Base-by-base conservation (phyloP, 2,329 filamentous ascomycete genomes). In the Xylariaceae sp. region DNA sequence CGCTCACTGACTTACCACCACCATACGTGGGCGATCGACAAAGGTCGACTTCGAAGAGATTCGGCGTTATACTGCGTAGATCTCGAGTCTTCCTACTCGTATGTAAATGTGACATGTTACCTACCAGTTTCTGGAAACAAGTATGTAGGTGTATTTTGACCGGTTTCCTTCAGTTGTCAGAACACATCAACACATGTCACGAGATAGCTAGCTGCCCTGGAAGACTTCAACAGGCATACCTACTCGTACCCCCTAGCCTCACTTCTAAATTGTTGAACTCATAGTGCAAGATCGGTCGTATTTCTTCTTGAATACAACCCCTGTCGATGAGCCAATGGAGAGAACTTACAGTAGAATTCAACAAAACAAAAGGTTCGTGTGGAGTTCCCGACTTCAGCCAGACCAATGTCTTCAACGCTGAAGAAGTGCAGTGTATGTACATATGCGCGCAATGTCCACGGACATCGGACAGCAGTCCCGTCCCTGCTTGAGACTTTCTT, bases 381-480 rank as follows among this genome's bases (percentile, higher is more conserved):
- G 41, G 41, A 45, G 41, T 45, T 13, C 10, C 41, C 5, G 5
- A n/a, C 9, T 6, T 1, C 3, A 45, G 41, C 15, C 41, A n/a
- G 41, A n/a, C 41, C 41, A 45, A n/a, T 13, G 41, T n/a, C 13
- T 13, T 45, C n/a, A 1, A 45, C 11, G 9, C 8, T 41, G 41
- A 45, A 45, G 41, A 15, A n/a, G 41, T 39, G 48, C 39, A 60
- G 54, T 61, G 57, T 23, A 35, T 8, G 55, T 15, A 53, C 41
- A 41, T 37, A 59, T 51, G 51, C 53, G 35, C 35, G 17, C 15
- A 8, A 59, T 48, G 11, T 35, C 51, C 11, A 47, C 60, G 56
- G 60, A 39, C 50, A 55, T 55, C 54, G 57, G 57, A 47, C 53
- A 13, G 41, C 10, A 2, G 13, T 45, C 13, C 41, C 41, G 41